phyloP scores from a whole-genome alignment of 2,329 filamentous ascomycete species.

The Zasmidium angulare region DNA sequence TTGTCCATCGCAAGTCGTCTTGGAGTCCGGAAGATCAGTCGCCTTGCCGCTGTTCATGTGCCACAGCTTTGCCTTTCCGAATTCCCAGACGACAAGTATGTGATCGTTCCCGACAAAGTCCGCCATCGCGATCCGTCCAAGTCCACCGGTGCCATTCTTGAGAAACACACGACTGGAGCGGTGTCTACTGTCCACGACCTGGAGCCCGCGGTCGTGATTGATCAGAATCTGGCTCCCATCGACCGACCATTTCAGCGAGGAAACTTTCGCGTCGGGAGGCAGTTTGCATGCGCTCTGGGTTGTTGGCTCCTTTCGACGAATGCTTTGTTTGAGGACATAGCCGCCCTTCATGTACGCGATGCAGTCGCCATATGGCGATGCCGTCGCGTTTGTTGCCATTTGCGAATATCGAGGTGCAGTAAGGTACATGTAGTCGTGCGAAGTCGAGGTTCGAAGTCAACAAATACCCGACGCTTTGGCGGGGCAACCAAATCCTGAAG shows the following conservation, averaged over 20 bases:
- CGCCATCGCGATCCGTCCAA: slow-evolving; percentile 47
- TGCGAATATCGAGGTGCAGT: neutral
- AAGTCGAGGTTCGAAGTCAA: neutral
- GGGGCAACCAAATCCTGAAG: no score
- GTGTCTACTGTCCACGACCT: slow-evolving; percentile 45
- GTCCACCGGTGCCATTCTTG: slow-evolving; percentile 49
- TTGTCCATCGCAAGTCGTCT: slow-evolving; percentile 29
- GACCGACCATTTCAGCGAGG: slow-evolving; percentile 16
- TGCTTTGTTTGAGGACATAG: neutral
- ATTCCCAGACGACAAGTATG: slow-evolving; percentile 51
- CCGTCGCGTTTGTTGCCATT: neutral
- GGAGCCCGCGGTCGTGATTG: slow-evolving; percentile 21
- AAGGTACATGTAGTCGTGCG: neutral
- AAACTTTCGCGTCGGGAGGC: slow-evolving; percentile 9
- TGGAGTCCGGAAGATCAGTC: slow-evolving; percentile 33
- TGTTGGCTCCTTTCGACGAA: neutral
- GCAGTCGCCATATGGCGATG: slow-evolving; percentile 17
- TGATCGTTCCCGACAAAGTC: slow-evolving; percentile 45
- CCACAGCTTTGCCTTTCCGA: slow-evolving; percentile 48
- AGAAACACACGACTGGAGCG: slow-evolving; percentile 44
- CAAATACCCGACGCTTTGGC: no score
- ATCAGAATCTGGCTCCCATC: slow-evolving; percentile 21
- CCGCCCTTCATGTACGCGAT: slow-evolving; percentile 9
- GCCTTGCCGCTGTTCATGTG: slow-evolving; percentile 44
- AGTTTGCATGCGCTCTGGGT: slow-evolving; percentile 4